phyloP scores from a whole-genome alignment of 1,139 yeast species.

The Magnusiomyces sp. region DNA sequence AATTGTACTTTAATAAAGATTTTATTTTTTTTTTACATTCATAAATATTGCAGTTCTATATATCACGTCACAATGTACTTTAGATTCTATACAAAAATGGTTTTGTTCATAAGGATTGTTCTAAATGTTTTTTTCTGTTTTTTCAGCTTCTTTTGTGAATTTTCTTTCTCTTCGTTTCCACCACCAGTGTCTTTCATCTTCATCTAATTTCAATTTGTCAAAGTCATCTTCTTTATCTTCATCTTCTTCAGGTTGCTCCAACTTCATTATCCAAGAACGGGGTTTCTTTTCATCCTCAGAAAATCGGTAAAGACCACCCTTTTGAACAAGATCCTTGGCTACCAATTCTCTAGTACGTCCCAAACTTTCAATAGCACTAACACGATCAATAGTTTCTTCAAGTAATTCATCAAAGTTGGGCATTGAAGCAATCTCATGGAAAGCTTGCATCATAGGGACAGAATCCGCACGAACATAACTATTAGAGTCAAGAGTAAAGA shows the following conservation, averaged over 20 bases:
- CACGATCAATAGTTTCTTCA: slow-evolving; percentile 61
- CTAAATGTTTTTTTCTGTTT: too few relatives aligned
- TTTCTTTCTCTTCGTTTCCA: slow-evolving; percentile 12
- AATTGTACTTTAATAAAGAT: too few relatives aligned
- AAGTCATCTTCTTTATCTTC: slow-evolving; percentile 14
- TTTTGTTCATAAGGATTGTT: too few relatives aligned
- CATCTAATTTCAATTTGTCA: slow-evolving; percentile 8
- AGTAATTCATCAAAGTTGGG: slow-evolving; percentile 66
- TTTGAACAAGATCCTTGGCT: slow-evolving; percentile 57
- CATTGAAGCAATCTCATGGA: slow-evolving; percentile 65
- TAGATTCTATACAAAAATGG: too few relatives aligned
- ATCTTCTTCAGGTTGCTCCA: slow-evolving; percentile 13
- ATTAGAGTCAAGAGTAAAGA: slow-evolving; percentile 65
- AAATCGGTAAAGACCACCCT: slow-evolving; percentile 2
- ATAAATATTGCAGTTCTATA: too few relatives aligned
- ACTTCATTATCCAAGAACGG: slow-evolving; percentile 1
- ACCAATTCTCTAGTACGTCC: slow-evolving; percentile 78
- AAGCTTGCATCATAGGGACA: slow-evolving; percentile 86
- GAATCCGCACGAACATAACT: slow-evolving; percentile 74
- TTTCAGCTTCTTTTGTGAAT: too few relatives aligned
- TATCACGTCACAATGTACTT: too few relatives aligned
- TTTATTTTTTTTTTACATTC: too few relatives aligned
- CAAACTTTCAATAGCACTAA: slow-evolving; percentile 65
- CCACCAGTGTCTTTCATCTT: slow-evolving; percentile 14
- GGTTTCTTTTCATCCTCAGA: neutral